A percentile compares a stretch with the other conserved stretches of the same genome.
phyloP scores from a whole-genome alignment of 768 basidiomycete species.

The Suillus americanus region DNA sequence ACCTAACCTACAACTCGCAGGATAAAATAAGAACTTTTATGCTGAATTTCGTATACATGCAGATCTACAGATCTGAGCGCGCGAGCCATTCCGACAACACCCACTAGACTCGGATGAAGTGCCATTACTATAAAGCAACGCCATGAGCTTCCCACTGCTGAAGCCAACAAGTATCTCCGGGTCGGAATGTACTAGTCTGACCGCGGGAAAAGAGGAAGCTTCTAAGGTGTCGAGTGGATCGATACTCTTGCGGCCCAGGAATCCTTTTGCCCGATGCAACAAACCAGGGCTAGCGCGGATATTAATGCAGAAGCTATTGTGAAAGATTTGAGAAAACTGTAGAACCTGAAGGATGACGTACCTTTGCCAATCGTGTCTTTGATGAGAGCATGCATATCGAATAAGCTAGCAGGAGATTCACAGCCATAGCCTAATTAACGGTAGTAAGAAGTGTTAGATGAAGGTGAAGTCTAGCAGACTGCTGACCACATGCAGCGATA shows the following conservation, averaged over 20 bases:
- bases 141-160: conserved; percentile 56
- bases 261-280: too few species aligned
- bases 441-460: conserved; percentile 26
- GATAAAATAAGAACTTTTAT: not conserved
- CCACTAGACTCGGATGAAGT: not conserved
- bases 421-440: not conserved
- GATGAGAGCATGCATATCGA: too few species aligned
- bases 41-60: not conserved
- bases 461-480: conserved; percentile 83
- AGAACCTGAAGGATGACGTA: too few species aligned
- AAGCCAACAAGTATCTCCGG: conserved; percentile 46
- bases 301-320: too few species aligned
- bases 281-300: too few species aligned
- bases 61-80: not conserved
- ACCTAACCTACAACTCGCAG: not conserved
- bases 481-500: conserved; percentile 59
- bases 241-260: conserved; percentile 23
- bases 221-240: not conserved
- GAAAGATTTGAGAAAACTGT: too few species aligned
- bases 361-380: too few species aligned
- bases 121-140: conserved; percentile 26
- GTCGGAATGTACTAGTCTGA: not conserved
- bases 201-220: not conserved
- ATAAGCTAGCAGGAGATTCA: too few species aligned
- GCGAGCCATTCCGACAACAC: not conserved